phyloP scores from a whole-genome alignment of 495 filamentous ascomycete species.

The Rusavskia elegans region DNA sequence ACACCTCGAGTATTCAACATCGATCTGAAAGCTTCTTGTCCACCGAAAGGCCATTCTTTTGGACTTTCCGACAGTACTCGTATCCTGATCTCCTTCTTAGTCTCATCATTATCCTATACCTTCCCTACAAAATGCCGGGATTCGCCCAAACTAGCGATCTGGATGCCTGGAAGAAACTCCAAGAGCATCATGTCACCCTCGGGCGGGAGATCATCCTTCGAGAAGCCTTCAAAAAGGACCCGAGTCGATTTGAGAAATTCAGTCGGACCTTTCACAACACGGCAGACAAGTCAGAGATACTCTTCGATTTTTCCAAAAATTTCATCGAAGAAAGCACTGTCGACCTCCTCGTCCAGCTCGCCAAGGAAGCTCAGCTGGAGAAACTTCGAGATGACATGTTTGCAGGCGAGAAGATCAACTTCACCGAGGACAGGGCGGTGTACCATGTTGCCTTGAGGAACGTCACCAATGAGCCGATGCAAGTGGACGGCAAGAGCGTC shows the following conservation, averaged over 20 bases:
- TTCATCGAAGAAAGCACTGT: constrained; percentile 88
- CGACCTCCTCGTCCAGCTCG: constrained; percentile 69
- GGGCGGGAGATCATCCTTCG: constrained; percentile 84
- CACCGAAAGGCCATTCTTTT: too few species aligned
- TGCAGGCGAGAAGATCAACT: constrained; percentile 94
- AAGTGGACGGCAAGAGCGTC: constrained; percentile 88
- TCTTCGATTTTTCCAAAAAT: constrained; percentile 99
- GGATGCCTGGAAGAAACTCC: constrained; percentile 70
- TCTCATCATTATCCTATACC: not conserved
- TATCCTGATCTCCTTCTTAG: not conserved
- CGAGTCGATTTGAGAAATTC: constrained; percentile 79
- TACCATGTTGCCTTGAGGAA: constrained; percentile 93
- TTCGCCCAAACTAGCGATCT: constrained; percentile 70
- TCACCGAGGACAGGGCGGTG: constrained; percentile 91
- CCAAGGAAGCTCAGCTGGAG: constrained; percentile 79
- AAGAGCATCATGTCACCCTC: constrained; percentile 69
- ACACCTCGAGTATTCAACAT: too few species aligned
- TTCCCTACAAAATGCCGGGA: constrained; percentile 26
- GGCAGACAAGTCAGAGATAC: constrained; percentile 62
- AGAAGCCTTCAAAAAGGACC: constrained; percentile 80
- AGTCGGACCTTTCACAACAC: constrained; percentile 68
- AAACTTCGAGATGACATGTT: constrained; percentile 95
- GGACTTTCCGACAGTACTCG: too few species aligned
- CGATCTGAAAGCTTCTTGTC: too few species aligned
- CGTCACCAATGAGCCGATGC: constrained; percentile 65